phyloP scores from a whole-genome alignment of 805 yeast genomes.

The Barnettozyma wickerhamii region DNA sequence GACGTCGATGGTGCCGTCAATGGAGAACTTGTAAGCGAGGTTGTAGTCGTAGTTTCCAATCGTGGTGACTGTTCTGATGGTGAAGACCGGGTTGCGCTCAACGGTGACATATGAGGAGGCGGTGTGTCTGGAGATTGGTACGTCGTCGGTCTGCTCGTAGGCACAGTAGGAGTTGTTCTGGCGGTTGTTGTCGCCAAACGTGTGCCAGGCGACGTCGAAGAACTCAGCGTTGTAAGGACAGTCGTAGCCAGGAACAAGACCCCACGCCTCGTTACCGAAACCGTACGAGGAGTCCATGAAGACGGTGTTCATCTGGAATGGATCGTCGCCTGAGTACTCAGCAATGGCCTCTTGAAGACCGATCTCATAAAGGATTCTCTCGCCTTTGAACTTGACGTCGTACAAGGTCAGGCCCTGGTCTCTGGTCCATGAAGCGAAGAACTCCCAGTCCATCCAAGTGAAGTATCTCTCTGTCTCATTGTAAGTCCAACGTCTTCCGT shows the following conservation, averaged over 20 bases:
- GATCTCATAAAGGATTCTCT: slow-evolving; percentile 25
- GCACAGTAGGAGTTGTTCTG: slow-evolving; percentile 28
- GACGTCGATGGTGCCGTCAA: slow-evolving; percentile 28
- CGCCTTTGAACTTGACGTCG: slow-evolving; percentile 27
- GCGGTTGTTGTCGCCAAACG: slow-evolving; percentile 19
- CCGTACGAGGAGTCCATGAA: slow-evolving; percentile 26
- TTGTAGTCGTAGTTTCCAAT: slow-evolving; percentile 26
- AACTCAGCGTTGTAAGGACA: slow-evolving; percentile 28
- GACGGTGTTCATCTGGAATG: slow-evolving; percentile 25
- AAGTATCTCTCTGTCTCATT: slow-evolving; percentile 25
- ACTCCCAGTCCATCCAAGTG: slow-evolving; percentile 30
- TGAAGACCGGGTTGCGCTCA: slow-evolving; percentile 23
- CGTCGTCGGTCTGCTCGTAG: slow-evolving; percentile 21
- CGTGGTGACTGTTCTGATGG: slow-evolving; percentile 22
- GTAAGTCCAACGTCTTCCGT: slow-evolving; percentile 27
- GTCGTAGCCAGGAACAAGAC: slow-evolving; percentile 27
- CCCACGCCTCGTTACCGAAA: slow-evolving; percentile 28
- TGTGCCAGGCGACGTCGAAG: slow-evolving; percentile 27
- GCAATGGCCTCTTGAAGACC: slow-evolving; percentile 29
- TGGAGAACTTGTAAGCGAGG: slow-evolving; percentile 21
- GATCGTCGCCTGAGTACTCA: slow-evolving; percentile 29
- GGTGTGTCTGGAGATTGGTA: slow-evolving; percentile 23
- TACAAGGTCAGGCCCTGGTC: slow-evolving; percentile 24
- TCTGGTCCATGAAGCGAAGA: slow-evolving; percentile 24
- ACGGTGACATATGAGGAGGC: slow-evolving; percentile 17